phyloP scores from a whole-genome alignment of 257 asterid species.

The Echites panduratus region DNA sequence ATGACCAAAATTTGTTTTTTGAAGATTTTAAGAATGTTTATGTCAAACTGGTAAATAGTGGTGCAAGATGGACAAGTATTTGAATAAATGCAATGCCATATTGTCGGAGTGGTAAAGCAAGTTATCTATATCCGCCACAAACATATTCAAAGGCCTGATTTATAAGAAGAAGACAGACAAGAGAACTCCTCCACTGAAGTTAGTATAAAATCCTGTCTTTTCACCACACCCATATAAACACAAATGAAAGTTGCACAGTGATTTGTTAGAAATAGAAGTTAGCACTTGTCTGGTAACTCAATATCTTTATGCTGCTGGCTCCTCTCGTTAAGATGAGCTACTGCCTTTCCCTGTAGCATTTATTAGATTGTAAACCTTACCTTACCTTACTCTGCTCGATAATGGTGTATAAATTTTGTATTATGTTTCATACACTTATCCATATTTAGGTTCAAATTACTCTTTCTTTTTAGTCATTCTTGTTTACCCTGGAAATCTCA shows the following conservation, averaged over 20 bases:
- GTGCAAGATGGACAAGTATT: slow-evolving; percentile 61
- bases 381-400: background rate
- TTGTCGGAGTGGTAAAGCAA: background rate
- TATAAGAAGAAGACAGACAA: background rate
- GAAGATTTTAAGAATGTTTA: slow-evolving; percentile 74
- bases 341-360: background rate
- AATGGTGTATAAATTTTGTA: background rate
- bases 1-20: slow-evolving; percentile 62
- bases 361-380: background rate
- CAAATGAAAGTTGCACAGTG: background rate
- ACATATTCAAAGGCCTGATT: background rate
- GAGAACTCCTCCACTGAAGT: background rate
- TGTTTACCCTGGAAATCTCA: background rate
- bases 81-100: background rate
- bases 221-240: background rate
- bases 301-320: background rate
- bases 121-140: background rate
- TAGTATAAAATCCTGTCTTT: background rate
- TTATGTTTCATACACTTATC: background rate
- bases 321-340: background rate
- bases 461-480: background rate
- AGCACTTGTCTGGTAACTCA: background rate
- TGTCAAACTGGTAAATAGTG: slow-evolving; percentile 66
- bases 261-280: background rate
- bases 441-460: background rate